Conservation (phyloP, 306 rosid species). For the Hippophae gyantsensis region DNA sequence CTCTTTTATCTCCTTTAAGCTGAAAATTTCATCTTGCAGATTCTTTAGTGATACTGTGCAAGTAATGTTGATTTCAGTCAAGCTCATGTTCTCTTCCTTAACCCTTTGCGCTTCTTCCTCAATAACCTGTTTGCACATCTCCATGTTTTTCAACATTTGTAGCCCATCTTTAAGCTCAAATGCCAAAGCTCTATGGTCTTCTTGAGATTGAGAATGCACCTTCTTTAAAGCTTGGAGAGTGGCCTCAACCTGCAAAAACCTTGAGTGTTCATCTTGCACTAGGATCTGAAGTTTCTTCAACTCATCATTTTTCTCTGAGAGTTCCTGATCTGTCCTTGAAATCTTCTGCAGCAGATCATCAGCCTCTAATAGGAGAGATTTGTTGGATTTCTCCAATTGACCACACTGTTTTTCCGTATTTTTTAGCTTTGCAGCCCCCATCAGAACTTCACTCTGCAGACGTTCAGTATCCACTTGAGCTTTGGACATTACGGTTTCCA, state of each 20-base stretch:
- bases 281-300: slow-evolving; percentile 58
- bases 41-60: slow-evolving; percentile 36
- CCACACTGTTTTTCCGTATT: slow-evolving; percentile 47
- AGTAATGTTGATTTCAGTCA: slow-evolving; percentile 47
- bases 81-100: slow-evolving; percentile 61
- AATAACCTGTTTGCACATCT: slow-evolving; percentile 50
- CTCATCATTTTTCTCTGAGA: slow-evolving; percentile 57
- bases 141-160: slow-evolving; percentile 68
- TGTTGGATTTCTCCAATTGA: slow-evolving; percentile 59
- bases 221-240: slow-evolving; percentile 65
- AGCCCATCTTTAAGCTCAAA: slow-evolving; percentile 76
- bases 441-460: slow-evolving; percentile 42
- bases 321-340: slow-evolving; percentile 61
- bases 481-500: slow-evolving; percentile 61
- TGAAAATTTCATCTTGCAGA: slow-evolving; percentile 60
- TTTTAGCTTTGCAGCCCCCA: slow-evolving; percentile 45
- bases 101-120: slow-evolving; percentile 59
- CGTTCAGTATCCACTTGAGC: slow-evolving; percentile 51
- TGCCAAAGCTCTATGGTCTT: slow-evolving; percentile 77
- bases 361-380: slow-evolving; percentile 59
- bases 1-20: slow-evolving; percentile 77
- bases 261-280: slow-evolving; percentile 67
- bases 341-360: slow-evolving; percentile 58
- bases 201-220: slow-evolving; percentile 66
- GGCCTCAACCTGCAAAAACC: slow-evolving; percentile 62